Evolutionary conservation across 1,139 yeast genomes (phyloP), one percentile per base, ranked within the genome.

Genomic region (Sugiyamaella novakii): DNA sequence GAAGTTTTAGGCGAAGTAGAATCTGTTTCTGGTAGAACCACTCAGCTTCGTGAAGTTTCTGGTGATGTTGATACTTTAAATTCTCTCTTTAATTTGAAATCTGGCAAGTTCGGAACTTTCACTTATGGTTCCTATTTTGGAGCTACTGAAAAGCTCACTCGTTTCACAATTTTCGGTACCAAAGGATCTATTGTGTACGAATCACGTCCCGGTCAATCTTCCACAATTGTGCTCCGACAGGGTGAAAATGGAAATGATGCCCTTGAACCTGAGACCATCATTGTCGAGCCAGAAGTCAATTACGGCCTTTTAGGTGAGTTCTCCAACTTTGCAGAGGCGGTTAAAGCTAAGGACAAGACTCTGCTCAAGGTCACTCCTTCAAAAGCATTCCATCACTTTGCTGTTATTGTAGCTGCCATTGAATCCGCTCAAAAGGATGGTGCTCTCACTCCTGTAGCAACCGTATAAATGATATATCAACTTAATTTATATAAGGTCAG

Each of bases 81-180:
- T 62, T 79, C 95, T 5, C 79, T 89, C 21, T 64, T 84, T 54
- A 78, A 78, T 59, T 63, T 86, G 66, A 74, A 77, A 60, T 71
- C 76, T 36, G 87, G 87, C 41, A 80, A 74, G 18, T 83, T 88
- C 65, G 98, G 98, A 58, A 82, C 92, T 27, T 89, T 87, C 72
- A 84, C 91, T 22, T 89, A 89, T 64, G 95, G 95, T 40, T 84
- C 95, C 31, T 83, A 91, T n/a, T 85, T 88, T 62, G 96, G 96
- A 46, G 87, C 92, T 46, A 78, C 87, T 51, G 84, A 83, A 45
- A 86, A 87, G 67, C 70, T 78, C 27, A 77, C 83, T 45, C 73
- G 68, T 57, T 80, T 91, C 67, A 79, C 78, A 55, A 82, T 91
- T 47, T 81, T 79, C 61, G 98, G 96, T 57, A 78, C 78, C 40